Conservation (phyloP, 495 filamentous ascomycete genomes). For the Amphirosellinia nigrospora region DNA sequence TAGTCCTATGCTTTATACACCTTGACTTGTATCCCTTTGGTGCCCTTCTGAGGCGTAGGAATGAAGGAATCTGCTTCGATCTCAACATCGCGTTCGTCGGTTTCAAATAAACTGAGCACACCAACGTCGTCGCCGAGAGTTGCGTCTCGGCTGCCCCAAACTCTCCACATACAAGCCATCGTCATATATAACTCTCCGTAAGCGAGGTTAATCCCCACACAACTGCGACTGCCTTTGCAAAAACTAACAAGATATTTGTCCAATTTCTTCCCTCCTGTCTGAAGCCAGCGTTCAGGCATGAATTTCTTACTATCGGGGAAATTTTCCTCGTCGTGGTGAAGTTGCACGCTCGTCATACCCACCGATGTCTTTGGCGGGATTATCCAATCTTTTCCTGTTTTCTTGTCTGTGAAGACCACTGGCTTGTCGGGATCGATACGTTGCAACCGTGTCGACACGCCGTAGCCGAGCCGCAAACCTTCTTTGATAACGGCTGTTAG, state of each 20-base stretch:
- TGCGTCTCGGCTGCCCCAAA: constrained; percentile 14
- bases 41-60: constrained; percentile 8
- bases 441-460: constrained; percentile 38
- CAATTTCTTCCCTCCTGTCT: constrained; percentile 25
- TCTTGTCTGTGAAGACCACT: constrained; percentile 47
- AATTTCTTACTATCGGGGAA: constrained; percentile 52
- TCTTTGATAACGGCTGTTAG: constrained; percentile 49
- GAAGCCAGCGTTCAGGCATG: constrained; percentile 53
- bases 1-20: not conserved
- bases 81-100: constrained; percentile 4
- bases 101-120: constrained; percentile 21
- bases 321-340: constrained; percentile 49
- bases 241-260: constrained; percentile 37
- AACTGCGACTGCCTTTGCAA: constrained; percentile 35
- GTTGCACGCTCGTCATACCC: constrained; percentile 47
- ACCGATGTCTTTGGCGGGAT: constrained; percentile 44
- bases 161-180: constrained; percentile 18
- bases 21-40: constrained; percentile 17
- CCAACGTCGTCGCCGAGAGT: constrained; percentile 11
- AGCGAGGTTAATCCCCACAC: constrained; percentile 38
- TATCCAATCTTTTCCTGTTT: constrained; percentile 33
- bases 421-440: constrained; percentile 40
- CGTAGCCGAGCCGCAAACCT: constrained; percentile 51
- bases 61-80: constrained; percentile 18
- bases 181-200: constrained; percentile 26